These are phyloP conservation scores for Rhodomyrtus tomentosa DNA, from an alignment of 345 rosid species.

Conservation along the genomic window DNA sequence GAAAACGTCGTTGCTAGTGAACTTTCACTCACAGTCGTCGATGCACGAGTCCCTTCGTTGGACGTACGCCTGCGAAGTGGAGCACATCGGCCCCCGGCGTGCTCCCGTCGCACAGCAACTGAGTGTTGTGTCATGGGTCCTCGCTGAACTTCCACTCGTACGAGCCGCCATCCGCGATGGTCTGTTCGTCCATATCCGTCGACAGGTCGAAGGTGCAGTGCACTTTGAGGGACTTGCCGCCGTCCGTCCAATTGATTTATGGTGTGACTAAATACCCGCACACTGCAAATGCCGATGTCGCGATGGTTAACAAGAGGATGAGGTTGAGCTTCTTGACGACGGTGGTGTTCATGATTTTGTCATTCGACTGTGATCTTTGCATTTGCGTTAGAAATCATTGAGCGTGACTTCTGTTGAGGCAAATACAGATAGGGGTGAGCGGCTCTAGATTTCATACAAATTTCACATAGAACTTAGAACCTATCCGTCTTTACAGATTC, in stretches of 20 bases:
- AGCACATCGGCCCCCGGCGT: neutral
- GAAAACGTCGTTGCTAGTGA: neutral
- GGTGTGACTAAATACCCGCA: neutral
- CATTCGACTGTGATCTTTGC: too few relatives aligned
- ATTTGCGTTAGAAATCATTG: too few relatives aligned
- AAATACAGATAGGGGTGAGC: too few relatives aligned
- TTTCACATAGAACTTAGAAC: too few relatives aligned
- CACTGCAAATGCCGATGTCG: neutral
- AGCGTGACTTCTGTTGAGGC: too few relatives aligned
- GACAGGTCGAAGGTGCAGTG: neutral
- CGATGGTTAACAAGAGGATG: neutral
- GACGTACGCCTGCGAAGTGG: neutral
- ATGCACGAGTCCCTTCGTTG: neutral
- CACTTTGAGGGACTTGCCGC: neutral
- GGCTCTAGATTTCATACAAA: too few relatives aligned
- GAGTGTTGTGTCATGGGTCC: neutral
- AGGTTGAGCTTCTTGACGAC: neutral
- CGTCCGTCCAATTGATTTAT: neutral
- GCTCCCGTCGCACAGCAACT: neutral
- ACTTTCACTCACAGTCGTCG: neutral
- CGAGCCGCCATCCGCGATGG: neutral
- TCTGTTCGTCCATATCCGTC: neutral
- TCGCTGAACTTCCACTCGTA: neutral
- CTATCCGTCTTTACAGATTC: too few relatives aligned
- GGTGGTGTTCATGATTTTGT: too few relatives aligned